Conservation (phyloP, 441 rosid genomes). For the Adansonia rubrostipa region DNA sequence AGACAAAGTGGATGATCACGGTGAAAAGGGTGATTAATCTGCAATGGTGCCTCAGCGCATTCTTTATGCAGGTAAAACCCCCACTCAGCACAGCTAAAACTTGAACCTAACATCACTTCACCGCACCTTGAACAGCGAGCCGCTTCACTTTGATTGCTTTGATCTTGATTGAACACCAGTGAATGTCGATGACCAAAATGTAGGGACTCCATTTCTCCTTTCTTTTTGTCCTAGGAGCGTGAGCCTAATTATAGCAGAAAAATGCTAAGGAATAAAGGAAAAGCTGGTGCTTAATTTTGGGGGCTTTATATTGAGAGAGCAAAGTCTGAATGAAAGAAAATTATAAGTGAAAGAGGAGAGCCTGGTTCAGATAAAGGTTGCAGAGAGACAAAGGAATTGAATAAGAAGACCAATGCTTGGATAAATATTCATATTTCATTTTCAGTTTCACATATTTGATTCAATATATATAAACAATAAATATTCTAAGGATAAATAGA, state of each 20-base stretch:
- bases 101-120: neutral
- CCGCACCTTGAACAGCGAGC: neutral
- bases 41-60: slow-evolving; percentile 28
- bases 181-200: neutral
- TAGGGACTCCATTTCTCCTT: neutral
- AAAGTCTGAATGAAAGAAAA: neutral
- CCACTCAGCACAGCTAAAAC: neutral
- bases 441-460: no score
- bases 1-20: slow-evolving; percentile 16
- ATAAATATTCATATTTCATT: no score
- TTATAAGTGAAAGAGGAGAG: neutral
- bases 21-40: slow-evolving; percentile 30
- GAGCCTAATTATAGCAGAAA: neutral
- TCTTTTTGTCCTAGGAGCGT: neutral
- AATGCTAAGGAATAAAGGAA: neutral
- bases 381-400: no score
- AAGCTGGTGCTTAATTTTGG: neutral
- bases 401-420: no score
- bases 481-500: no score
- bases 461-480: no score
- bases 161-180: neutral
- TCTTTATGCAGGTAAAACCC: slow-evolving; percentile 14
- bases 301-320: neutral
- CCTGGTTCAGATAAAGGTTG: neutral
- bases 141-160: neutral